Percentiles rank a stretch among this genome's conserved stretches.
Conservation (phyloP, 2,329 filamentous ascomycete species). For the Leptographium procerum region DNA sequence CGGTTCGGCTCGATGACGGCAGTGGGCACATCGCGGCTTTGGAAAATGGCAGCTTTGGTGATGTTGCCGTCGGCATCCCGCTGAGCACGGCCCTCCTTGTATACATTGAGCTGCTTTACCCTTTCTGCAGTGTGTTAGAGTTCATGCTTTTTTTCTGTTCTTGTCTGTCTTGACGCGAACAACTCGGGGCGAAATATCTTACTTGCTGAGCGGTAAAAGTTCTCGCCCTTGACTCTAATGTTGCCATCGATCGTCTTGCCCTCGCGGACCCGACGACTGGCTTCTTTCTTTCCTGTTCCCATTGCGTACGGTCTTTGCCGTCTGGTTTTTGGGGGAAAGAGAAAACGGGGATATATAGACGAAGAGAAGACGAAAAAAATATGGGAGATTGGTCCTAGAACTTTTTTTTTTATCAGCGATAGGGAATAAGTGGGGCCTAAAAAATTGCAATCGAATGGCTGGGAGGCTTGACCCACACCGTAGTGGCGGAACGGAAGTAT, state of each 20-base stretch:
- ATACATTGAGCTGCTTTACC: constrained; percentile 48
- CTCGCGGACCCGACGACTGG: constrained; percentile 68
- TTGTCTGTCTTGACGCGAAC: not conserved
- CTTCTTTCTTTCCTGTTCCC: constrained; percentile 66
- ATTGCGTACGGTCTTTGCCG: constrained; percentile 4
- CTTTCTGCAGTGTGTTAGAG: constrained; percentile 7
- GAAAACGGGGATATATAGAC: not conserved
- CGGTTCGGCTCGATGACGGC: constrained; percentile 91
- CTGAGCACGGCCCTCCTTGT: constrained; percentile 71
- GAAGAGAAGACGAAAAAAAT: constrained; percentile 8
- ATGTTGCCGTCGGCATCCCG: constrained; percentile 77
- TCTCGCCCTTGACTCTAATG: constrained; percentile 90
- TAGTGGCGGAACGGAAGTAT: not conserved
- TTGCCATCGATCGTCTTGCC: constrained; percentile 81
- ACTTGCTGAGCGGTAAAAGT: constrained; percentile 66
- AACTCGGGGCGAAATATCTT: not conserved
- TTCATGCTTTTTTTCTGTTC: not conserved
- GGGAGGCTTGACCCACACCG: not conserved
- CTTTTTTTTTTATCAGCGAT: constrained; percentile 13
- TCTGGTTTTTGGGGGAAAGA: not conserved
- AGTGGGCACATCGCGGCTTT: constrained; percentile 68
- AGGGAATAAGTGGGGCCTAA: constrained; percentile 8
- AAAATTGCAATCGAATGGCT: not conserved
- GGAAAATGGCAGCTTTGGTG: constrained; percentile 41
- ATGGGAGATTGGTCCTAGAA: not conserved